Evolutionary conservation across 2,329 filamentous ascomycete species (phyloP).

Genomic region (Macrophomina tecta): DNA sequence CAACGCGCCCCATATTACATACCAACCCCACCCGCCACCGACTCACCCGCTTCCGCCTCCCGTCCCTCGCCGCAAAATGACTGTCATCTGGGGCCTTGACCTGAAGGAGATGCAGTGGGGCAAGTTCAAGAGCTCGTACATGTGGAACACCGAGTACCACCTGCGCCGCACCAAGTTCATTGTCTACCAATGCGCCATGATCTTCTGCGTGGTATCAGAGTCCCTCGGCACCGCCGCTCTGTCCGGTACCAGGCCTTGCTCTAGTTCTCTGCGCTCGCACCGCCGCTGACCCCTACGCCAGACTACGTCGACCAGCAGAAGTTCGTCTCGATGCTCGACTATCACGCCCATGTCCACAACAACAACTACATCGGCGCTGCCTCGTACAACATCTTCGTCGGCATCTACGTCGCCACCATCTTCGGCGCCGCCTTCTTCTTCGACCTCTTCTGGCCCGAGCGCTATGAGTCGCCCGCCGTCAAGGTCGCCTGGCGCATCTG

Average conservation of each 20-base stretch:
- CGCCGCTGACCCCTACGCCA: slow-evolving; percentile 32
- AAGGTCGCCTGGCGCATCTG: slow-evolving; percentile 62
- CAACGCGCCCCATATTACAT: neutral
- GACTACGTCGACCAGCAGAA: slow-evolving; percentile 63
- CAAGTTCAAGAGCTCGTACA: slow-evolving; percentile 64
- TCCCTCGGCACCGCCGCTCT: slow-evolving; percentile 62
- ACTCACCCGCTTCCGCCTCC: neutral
- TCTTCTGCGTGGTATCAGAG: slow-evolving; percentile 62
- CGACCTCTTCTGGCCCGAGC: slow-evolving; percentile 66
- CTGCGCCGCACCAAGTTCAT: slow-evolving; percentile 64
- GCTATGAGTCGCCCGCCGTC: slow-evolving; percentile 56
- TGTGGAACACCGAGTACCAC: slow-evolving; percentile 63
- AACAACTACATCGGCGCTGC: slow-evolving; percentile 62
- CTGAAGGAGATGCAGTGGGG: slow-evolving; percentile 63
- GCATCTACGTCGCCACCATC: slow-evolving; percentile 62
- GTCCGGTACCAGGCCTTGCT: slow-evolving; percentile 49
- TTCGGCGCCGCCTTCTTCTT: slow-evolving; percentile 67
- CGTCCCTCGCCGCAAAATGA: slow-evolving; percentile 37
- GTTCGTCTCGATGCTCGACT: slow-evolving; percentile 50
- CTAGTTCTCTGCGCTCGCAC: neutral
- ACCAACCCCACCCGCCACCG: neutral
- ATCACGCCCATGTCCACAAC: slow-evolving; percentile 56
- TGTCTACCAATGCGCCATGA: slow-evolving; percentile 66
- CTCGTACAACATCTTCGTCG: slow-evolving; percentile 65
- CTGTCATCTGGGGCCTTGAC: slow-evolving; percentile 64